Evolutionary conservation across 2,329 filamentous ascomycete genomes (phyloP).

Genomic region (Neoscytalidium dimidiatum): DNA sequence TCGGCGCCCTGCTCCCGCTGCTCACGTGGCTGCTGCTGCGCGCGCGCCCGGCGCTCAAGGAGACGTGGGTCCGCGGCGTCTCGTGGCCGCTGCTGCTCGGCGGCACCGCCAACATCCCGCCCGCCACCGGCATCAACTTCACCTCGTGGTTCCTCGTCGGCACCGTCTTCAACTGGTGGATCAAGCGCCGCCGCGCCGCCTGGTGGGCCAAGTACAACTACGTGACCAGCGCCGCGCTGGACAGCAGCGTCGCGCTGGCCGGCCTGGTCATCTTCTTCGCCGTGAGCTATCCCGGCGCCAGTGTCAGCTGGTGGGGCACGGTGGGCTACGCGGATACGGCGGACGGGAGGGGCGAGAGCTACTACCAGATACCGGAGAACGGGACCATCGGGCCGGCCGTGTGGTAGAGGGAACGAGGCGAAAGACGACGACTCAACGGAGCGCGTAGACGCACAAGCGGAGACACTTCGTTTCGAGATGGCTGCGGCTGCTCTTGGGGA

Average conservation of each 20-base stretch:
- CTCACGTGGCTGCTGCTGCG: slow-evolving; percentile 62
- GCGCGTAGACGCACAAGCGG: too few relatives aligned
- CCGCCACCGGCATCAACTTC: slow-evolving; percentile 71
- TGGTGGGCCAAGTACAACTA: slow-evolving; percentile 84
- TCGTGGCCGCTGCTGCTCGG: slow-evolving; percentile 41
- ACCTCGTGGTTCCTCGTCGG: slow-evolving; percentile 70
- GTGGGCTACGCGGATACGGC: slow-evolving; percentile 47
- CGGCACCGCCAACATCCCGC: slow-evolving; percentile 48
- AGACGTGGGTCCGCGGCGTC: slow-evolving; percentile 67
- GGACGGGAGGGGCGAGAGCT: slow-evolving; percentile 37
- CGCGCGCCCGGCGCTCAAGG: slow-evolving; percentile 64
- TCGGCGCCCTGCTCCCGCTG: slow-evolving; percentile 65
- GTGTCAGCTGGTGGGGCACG: slow-evolving; percentile 67
- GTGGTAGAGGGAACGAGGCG: neutral
- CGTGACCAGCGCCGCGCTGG: slow-evolving; percentile 69
- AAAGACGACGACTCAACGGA: too few relatives aligned
- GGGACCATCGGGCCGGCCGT: neutral
- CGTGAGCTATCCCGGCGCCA: slow-evolving; percentile 59
- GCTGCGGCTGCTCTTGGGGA: too few relatives aligned
- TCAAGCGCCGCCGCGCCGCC: slow-evolving; percentile 65
- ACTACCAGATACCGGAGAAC: neutral
- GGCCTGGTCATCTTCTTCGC: slow-evolving; percentile 72
- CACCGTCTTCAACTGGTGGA: slow-evolving; percentile 67
- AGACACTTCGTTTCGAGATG: too few relatives aligned
- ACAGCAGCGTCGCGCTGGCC: slow-evolving; percentile 66